Evolutionary conservation across 208 protist genomes (phyloP).

Genomic region (Vickermania ingenoplastis): DNA sequence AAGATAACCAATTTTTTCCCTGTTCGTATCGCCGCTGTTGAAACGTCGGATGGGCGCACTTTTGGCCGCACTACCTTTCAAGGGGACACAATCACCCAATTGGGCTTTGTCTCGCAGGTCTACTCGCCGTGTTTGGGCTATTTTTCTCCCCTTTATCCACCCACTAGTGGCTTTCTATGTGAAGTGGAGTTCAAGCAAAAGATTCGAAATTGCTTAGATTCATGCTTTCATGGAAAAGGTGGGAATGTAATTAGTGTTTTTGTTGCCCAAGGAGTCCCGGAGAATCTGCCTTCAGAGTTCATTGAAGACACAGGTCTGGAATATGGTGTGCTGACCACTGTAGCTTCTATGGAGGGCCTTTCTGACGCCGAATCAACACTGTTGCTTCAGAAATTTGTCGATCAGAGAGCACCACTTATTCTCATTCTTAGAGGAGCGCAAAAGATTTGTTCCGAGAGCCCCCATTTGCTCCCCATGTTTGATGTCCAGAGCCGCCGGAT

Average conservation of each 20-base stretch:
- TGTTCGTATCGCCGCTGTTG: not conserved
- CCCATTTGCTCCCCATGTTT: slow-evolving; percentile 38
- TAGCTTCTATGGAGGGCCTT: slow-evolving; percentile 30
- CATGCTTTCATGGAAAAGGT: not conserved
- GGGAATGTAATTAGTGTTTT: slow-evolving; percentile 12
- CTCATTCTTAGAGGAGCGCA: slow-evolving; percentile 61
- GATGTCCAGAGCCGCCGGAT: slow-evolving; percentile 3
- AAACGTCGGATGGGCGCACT: not conserved
- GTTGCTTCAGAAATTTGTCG: slow-evolving; percentile 22
- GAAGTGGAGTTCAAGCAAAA: slow-evolving; percentile 5
- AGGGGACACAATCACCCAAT: not conserved
- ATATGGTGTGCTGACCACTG: slow-evolving; percentile 28
- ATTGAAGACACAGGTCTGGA: slow-evolving; percentile 23
- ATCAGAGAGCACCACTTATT: slow-evolving; percentile 13
- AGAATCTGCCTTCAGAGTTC: slow-evolving; percentile 48
- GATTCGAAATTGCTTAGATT: not conserved
- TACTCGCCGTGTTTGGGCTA: not conserved
- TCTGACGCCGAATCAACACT: slow-evolving; percentile 25
- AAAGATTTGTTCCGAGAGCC: slow-evolving; percentile 15
- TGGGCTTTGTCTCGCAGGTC: not conserved
- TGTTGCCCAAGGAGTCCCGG: slow-evolving; percentile 56
- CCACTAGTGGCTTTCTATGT: not conserved
- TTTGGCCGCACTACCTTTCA: not conserved
- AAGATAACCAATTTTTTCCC: not conserved
- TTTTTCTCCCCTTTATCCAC: slow-evolving; percentile 1